Percentiles rank a stretch among this genome's conserved stretches.
phyloP scores from a whole-genome alignment of 2,329 filamentous ascomycete genomes.

The Thermomyces lanuginosus region DNA sequence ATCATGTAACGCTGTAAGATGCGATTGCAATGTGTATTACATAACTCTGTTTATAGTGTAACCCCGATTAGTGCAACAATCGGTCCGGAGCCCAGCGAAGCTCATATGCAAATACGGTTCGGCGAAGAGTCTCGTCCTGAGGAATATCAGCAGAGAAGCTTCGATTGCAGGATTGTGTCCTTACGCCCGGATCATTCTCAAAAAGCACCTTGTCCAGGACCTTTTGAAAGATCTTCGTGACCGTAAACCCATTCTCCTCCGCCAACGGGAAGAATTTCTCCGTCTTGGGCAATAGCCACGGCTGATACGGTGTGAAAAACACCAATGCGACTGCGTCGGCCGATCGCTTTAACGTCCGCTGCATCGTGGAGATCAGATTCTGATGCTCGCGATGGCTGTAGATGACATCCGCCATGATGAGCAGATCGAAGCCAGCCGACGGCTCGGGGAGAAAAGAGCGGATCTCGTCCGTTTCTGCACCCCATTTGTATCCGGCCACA shows the following conservation, averaged over 20 bases:
- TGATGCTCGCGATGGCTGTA: constrained; percentile 82
- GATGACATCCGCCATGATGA: constrained; percentile 75
- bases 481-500: constrained; percentile 71
- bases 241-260: constrained; percentile 51
- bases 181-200: constrained; percentile 63
- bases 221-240: constrained; percentile 66
- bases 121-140: constrained; percentile 58
- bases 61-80: constrained; percentile 7
- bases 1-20: no score
- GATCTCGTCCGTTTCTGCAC: constrained; percentile 44
- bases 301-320: constrained; percentile 87
- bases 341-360: constrained; percentile 44
- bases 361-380: constrained; percentile 58
- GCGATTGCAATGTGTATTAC: no score
- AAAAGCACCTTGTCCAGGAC: constrained; percentile 78
- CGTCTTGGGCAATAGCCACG: constrained; percentile 76
- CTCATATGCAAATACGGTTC: constrained; percentile 67
- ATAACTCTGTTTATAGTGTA: background rate
- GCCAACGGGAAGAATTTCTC: constrained; percentile 72
- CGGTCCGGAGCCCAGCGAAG: constrained; percentile 44
- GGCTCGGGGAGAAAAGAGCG: constrained; percentile 38
- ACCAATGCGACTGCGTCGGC: constrained; percentile 53
- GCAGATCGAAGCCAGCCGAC: constrained; percentile 48
- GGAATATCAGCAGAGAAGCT: constrained; percentile 4
- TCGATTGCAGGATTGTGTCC: constrained; percentile 9